A percentile compares a stretch with the other conserved stretches of the same genome.
Evolutionary conservation across 179 eudicot species (phyloP).

Genomic region (Beta macrorhiza): DNA sequence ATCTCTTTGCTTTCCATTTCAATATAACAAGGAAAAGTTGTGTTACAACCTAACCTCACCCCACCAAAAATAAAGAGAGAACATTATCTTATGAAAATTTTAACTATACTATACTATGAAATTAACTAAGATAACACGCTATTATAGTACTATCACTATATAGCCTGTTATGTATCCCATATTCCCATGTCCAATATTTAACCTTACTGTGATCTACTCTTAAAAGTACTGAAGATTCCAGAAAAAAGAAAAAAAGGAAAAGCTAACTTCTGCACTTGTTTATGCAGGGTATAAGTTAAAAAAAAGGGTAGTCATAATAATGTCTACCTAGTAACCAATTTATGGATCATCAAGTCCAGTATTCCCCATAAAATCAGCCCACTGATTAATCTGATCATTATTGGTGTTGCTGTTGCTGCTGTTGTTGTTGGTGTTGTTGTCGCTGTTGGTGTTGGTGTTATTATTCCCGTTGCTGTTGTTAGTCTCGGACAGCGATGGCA

Average conservation of each 20-base stretch:
- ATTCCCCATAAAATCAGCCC: slow-evolving; percentile 25
- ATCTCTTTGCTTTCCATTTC: background rate
- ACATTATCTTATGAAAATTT: background rate
- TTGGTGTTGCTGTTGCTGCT: background rate
- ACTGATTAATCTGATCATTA: background rate
- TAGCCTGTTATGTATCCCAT: slow-evolving; percentile 1
- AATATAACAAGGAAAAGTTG: background rate
- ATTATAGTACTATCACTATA: background rate
- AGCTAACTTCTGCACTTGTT: background rate
- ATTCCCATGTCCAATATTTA: background rate
- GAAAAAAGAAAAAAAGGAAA: background rate
- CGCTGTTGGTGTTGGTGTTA: background rate
- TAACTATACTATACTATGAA: background rate
- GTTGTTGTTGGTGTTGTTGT: background rate
- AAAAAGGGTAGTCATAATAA: too few species aligned
- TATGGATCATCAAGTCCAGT: slow-evolving; percentile 29
- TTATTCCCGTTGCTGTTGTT: background rate
- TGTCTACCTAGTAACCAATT: background rate
- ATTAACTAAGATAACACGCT: background rate
- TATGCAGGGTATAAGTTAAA: too few species aligned
- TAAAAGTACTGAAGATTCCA: background rate
- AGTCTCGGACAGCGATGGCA: background rate
- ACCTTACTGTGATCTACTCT: background rate
- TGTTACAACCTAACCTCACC: slow-evolving; percentile 11
- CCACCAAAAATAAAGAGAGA: background rate